Base-by-base conservation (phyloP, 306 rosid genomes). In the Acacia confusa region DNA sequence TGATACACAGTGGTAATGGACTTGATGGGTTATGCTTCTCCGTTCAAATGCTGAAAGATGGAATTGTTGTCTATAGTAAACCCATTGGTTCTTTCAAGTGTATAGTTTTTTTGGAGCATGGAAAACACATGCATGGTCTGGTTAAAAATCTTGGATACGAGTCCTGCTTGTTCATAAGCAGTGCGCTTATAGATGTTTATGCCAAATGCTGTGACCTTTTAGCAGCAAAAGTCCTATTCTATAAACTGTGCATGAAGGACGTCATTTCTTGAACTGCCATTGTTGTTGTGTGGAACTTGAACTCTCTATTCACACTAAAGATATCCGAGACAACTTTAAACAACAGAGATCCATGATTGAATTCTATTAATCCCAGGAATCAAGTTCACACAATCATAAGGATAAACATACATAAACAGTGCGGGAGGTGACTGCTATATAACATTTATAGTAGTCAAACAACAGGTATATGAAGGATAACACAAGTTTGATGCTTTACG, bases 201-300 rank as follows among this genome's bases (percentile, higher is more conserved):
- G 97, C 97, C 7, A 92, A 89, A 87, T 92, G 97, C 63, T 90
- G 94, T 65, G 94, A 95, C 36, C 82, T 95, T 74, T 80, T 76
- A 58, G 87, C 94, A 36, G 94, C 95, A 4, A 91, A 87, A 68
- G 83, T 76, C 67, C 1, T 36, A 82, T 95, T 92, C 65, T 24
- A 50, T 74, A 27, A 75, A 69, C 90, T 92, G 85, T 74, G 80
- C 15, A 84, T 77, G 75, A 91, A 86, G 75, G 97, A 91, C 79
- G 92, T 91, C 0, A 87, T 92, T 81, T 81, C 98, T 95, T 48
- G 98, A 95, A 95, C 97, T 74, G 90, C 95, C 17, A 89, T 95
- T 50, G 91, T 92, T 38, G 93, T 91, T 44, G 95, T 19, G 25
- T 6, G 61, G 25, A 53, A 53, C 12, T 20, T 8, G 61, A 53